phyloP scores from a whole-genome alignment of 441 rosid species.

The Populus hybrid region DNA sequence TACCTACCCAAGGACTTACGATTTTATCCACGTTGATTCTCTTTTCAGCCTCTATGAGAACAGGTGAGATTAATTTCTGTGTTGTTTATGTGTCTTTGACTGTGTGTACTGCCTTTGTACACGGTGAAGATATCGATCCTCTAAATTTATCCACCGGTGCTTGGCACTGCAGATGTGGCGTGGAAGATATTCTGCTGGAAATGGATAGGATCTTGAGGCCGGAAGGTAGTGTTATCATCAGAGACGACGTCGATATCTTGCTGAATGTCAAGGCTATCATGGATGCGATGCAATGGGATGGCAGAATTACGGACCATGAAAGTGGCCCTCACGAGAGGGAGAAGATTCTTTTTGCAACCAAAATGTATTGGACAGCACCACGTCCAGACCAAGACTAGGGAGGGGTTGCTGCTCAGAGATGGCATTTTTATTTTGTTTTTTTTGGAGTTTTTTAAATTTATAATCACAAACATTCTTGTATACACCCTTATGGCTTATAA shows the following conservation, averaged over 20 bases:
- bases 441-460: background rate
- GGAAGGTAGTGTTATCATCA: constrained; percentile 55
- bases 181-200: constrained; percentile 57
- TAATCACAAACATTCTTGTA: too few species aligned
- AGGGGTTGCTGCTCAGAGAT: constrained; percentile 3
- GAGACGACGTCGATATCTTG: constrained; percentile 55
- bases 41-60: constrained; percentile 50
- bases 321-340: constrained; percentile 50
- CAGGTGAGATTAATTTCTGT: constrained; percentile 27
- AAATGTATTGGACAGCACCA: constrained; percentile 50
- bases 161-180: constrained; percentile 36
- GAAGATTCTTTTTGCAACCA: constrained; percentile 57
- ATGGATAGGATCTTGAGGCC: constrained; percentile 68
- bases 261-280: constrained; percentile 40
- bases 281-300: constrained; percentile 49
- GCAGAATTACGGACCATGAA: constrained; percentile 53
- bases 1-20: constrained; percentile 86
- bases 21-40: constrained; percentile 65
- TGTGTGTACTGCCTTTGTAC: background rate
- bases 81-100: background rate
- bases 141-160: background rate
- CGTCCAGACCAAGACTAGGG: constrained; percentile 15
- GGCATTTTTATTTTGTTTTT: background rate
- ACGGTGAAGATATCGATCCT: background rate
- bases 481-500: too few species aligned